Percentiles rank a stretch among this genome's conserved stretches.
These are phyloP conservation scores for Salix purpurea DNA, from an alignment of 345 rosid genomes.

Conservation along the genomic window DNA sequence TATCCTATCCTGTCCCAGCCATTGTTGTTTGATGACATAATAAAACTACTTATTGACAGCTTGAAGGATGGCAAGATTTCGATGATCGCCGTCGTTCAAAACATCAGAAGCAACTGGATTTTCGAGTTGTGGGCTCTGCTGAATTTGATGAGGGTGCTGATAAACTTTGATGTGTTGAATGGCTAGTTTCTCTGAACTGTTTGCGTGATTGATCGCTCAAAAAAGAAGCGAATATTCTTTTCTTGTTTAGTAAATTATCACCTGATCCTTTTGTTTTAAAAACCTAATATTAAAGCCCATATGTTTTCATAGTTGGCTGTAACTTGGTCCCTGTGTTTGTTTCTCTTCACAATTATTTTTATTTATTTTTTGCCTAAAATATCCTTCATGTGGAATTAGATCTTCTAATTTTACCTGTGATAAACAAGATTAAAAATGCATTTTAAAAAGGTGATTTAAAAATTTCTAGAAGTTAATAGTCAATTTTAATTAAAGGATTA, in stretches of 20 bases:
- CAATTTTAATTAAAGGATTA: too few relatives aligned
- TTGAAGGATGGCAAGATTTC: constrained; percentile 76
- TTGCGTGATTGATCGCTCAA: background rate
- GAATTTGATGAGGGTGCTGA: constrained; percentile 94
- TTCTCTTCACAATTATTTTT: too few relatives aligned
- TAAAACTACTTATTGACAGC: constrained; percentile 23
- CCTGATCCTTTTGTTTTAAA: too few relatives aligned
- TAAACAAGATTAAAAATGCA: too few relatives aligned
- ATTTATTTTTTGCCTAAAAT: too few relatives aligned
- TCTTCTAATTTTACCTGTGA: too few relatives aligned
- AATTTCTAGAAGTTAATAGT: too few relatives aligned
- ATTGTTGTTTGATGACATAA: background rate
- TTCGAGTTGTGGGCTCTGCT: constrained; percentile 57
- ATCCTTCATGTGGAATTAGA: too few relatives aligned
- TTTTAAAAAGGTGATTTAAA: too few relatives aligned
- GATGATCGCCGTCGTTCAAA: constrained; percentile 66
- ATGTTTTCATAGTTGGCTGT: too few relatives aligned
- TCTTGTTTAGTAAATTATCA: background rate
- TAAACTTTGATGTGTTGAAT: constrained; percentile 42
- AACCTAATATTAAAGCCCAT: too few relatives aligned
- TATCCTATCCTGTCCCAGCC: background rate
- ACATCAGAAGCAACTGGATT: constrained; percentile 92
- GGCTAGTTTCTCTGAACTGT: background rate
- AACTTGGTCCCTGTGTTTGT: too few relatives aligned
- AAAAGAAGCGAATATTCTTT: background rate